phyloP scores from a whole-genome alignment of 257 asterid genomes.

The Thymus mandschuricus region DNA sequence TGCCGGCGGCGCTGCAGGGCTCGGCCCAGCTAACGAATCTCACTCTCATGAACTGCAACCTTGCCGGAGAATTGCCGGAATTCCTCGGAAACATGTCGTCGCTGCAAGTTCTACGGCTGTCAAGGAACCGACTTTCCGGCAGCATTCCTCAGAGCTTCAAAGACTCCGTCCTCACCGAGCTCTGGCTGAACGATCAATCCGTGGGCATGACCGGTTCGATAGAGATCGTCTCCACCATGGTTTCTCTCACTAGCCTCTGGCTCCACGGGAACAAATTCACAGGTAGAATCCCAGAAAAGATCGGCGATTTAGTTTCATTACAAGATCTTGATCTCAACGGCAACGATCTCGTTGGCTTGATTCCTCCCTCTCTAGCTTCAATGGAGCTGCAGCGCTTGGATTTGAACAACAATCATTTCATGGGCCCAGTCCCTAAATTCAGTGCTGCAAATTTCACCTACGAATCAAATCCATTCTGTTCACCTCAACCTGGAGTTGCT shows the following conservation, averaged over 20 bases:
- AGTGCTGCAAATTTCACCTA: conserved; percentile 54
- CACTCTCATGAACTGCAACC: conserved; percentile 56
- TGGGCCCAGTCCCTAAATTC: conserved; percentile 83
- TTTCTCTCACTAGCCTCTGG: conserved; percentile 75
- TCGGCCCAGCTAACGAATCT: conserved; percentile 77
- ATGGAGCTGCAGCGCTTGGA: conserved; percentile 58
- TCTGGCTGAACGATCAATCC: conserved; percentile 74
- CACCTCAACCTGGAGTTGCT: conserved; percentile 45
- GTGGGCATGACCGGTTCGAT: conserved; percentile 75
- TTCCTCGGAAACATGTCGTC: conserved; percentile 77
- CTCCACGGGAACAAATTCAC: conserved; percentile 83
- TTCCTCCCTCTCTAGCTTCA: conserved; percentile 60
- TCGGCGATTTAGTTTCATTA: conserved; percentile 59
- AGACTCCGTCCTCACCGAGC: conserved; percentile 50
- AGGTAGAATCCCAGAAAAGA: conserved; percentile 69
- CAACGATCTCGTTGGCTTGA: conserved; percentile 73
- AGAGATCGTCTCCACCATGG: conserved; percentile 58
- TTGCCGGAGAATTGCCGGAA: conserved; percentile 77
- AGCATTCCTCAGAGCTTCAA: conserved; percentile 68
- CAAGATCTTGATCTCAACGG: conserved; percentile 64
- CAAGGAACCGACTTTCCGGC: conserved; percentile 59
- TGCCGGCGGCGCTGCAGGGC: conserved; percentile 61
- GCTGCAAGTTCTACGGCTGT: conserved; percentile 63
- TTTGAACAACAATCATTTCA: conserved; percentile 75
- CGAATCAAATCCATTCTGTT: conserved; percentile 63